These are phyloP conservation scores for Penicillium polonicum DNA, from an alignment of 2,329 filamentous ascomycete genomes.

Conservation along the genomic window DNA sequence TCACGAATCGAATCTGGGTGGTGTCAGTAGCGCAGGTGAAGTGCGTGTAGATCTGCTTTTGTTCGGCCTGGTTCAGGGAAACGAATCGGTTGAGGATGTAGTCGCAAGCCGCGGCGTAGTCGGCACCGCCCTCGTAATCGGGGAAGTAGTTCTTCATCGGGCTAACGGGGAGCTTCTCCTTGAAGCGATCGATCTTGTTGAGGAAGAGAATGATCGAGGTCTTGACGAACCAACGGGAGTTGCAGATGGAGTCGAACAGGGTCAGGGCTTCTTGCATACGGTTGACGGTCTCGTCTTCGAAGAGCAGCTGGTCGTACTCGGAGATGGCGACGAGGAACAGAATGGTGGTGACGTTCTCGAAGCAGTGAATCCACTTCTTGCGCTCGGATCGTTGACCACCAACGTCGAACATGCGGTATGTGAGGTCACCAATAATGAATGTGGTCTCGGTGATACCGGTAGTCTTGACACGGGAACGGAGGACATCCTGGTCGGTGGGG, in stretches of 20 bases:
- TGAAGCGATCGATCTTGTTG: conserved; percentile 74
- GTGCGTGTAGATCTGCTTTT: conserved; percentile 99
- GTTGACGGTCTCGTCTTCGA: conserved; percentile 91
- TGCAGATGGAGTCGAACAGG: conserved; percentile 70
- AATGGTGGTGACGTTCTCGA: conserved; percentile 96
- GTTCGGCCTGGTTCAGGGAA: conserved; percentile 97
- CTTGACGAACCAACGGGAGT: conserved; percentile 71
- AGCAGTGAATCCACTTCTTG: conserved; percentile 99
- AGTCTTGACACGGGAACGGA: conserved; percentile 94
- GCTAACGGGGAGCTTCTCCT: conserved; percentile 70
- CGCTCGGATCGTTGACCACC: conserved; percentile 93
- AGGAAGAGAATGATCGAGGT: conserved; percentile 71
- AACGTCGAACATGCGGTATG: conserved; percentile 96
- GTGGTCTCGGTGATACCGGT: conserved; percentile 96
- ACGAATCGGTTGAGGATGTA: conserved; percentile 99
- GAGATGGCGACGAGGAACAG: conserved; percentile 96
- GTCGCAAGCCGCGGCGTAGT: conserved; percentile 94
- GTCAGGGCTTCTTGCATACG: conserved; percentile 72
- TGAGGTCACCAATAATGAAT: conserved; percentile 91
- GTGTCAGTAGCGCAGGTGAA: conserved; percentile 99
- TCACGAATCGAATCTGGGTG: conserved; percentile 98
- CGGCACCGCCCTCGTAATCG: conserved; percentile 83
- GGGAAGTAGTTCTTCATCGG: conserved; percentile 76
- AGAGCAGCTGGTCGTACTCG: conserved; percentile 93
- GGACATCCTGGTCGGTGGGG: conserved; percentile 91